phyloP scores from a whole-genome alignment of 495 filamentous ascomycete species.

The Podospora fimiseda region DNA sequence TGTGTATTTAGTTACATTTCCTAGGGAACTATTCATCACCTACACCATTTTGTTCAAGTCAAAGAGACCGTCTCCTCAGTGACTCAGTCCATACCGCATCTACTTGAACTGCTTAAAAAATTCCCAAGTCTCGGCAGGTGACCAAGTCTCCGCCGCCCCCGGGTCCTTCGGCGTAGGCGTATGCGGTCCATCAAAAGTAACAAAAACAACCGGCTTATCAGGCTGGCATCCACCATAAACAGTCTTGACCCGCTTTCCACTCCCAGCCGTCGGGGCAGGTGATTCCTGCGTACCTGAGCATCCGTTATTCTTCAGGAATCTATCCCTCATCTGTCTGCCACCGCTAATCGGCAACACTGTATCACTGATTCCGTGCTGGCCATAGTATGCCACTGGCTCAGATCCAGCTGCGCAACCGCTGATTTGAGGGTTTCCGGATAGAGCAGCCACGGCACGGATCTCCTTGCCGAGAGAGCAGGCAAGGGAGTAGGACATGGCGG shows the following conservation, averaged over 20 bases:
- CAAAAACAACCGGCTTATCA: slow-evolving; percentile 26
- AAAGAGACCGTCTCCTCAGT: too few relatives aligned
- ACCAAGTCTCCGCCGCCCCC: slow-evolving; percentile 18
- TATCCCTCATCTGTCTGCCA: slow-evolving; percentile 32
- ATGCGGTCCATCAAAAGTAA: slow-evolving; percentile 22
- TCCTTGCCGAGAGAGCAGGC: slow-evolving; percentile 35
- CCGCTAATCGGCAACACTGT: slow-evolving; percentile 30
- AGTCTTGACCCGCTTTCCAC: slow-evolving; percentile 15
- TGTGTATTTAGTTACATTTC: too few relatives aligned
- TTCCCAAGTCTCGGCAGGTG: slow-evolving; percentile 21
- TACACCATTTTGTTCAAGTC: too few relatives aligned
- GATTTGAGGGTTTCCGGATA: slow-evolving; percentile 31
- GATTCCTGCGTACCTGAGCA: slow-evolving; percentile 16
- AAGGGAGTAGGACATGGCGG: slow-evolving; percentile 40
- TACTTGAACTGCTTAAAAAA: slow-evolving; percentile 15
- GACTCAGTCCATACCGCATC: background rate
- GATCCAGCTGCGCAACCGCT: slow-evolving; percentile 36
- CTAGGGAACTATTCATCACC: too few relatives aligned
- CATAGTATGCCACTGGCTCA: slow-evolving; percentile 40
- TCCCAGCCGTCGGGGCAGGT: slow-evolving; percentile 1
- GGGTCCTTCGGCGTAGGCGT: slow-evolving; percentile 16
- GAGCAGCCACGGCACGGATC: slow-evolving; percentile 37
- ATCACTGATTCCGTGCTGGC: slow-evolving; percentile 37
- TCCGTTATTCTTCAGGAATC: slow-evolving; percentile 36
- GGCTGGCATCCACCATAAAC: slow-evolving; percentile 21